Evolutionary conservation across 805 yeast genomes (phyloP).

Genomic region (Vanderwaltozyma yarrowii): DNA sequence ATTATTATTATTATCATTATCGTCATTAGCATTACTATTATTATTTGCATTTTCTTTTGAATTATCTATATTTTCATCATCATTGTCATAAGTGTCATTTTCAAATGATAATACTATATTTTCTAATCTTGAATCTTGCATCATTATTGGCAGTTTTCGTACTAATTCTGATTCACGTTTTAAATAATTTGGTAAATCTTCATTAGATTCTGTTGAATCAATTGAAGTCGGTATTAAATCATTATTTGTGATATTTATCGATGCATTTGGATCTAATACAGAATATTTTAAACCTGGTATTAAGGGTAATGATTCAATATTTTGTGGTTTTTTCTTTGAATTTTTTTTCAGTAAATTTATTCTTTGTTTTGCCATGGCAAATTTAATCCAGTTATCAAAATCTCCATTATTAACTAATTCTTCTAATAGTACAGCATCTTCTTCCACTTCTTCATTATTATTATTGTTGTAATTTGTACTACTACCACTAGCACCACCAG

Average conservation of each 20-base stretch:
- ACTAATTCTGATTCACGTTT: background rate
- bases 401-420: slow-evolving; percentile 25
- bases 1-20: slow-evolving; percentile 7
- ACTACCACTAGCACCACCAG: no score
- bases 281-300: slow-evolving; percentile 20
- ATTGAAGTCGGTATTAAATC: slow-evolving; percentile 8
- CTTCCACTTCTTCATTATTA: slow-evolving; percentile 6
- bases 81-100: slow-evolving; percentile 10
- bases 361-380: slow-evolving; percentile 24
- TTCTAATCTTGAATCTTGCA: slow-evolving; percentile 24
- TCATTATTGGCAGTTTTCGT: slow-evolving; percentile 28
- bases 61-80: slow-evolving; percentile 2
- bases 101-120: slow-evolving; percentile 25
- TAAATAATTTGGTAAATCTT: slow-evolving; percentile 12
- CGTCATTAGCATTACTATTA: slow-evolving; percentile 5
- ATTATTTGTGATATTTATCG: slow-evolving; percentile 2
- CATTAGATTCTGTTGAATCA: slow-evolving; percentile 27
- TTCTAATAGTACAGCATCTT: slow-evolving; percentile 20
- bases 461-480: no score
- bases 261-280: slow-evolving; percentile 4
- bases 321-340: slow-evolving; percentile 14
- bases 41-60: background rate
- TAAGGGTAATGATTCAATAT: slow-evolving; percentile 13
- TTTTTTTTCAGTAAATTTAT: slow-evolving; percentile 16
- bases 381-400: slow-evolving; percentile 31